Conservation (phyloP, 2,329 filamentous ascomycete species). For the Penicillium sp. region DNA sequence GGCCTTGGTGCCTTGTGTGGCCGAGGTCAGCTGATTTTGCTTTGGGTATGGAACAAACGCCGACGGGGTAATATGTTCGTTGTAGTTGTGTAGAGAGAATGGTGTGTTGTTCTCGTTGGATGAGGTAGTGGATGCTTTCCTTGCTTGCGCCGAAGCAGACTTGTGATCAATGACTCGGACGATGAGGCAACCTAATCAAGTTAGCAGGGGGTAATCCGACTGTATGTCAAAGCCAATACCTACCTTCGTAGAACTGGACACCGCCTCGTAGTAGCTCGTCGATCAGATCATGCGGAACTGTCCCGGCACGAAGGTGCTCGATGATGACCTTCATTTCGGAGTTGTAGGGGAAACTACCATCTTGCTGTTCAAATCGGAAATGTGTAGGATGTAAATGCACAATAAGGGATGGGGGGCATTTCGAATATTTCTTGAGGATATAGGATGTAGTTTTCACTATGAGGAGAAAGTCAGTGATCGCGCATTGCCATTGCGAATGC, state of each 20-base stretch:
- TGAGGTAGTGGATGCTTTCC: slow-evolving; percentile 46
- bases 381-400: slow-evolving; percentile 77
- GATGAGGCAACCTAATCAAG: slow-evolving; percentile 62
- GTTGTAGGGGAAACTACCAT: slow-evolving; percentile 83
- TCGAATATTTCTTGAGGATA: slow-evolving; percentile 71
- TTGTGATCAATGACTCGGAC: slow-evolving; percentile 89
- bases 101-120: slow-evolving; percentile 55
- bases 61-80: slow-evolving; percentile 80
- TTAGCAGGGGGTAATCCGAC: slow-evolving; percentile 2
- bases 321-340: slow-evolving; percentile 79
- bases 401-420: slow-evolving; percentile 68
- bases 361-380: slow-evolving; percentile 88
- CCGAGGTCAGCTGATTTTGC: slow-evolving; percentile 30
- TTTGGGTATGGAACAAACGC: slow-evolving; percentile 67
- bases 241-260: slow-evolving; percentile 81
- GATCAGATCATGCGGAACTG: slow-evolving; percentile 81
- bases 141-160: slow-evolving; percentile 52
- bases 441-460: slow-evolving; percentile 65
- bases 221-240: not conserved
- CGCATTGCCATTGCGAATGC: slow-evolving; percentile 4
- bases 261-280: slow-evolving; percentile 62
- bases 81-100: slow-evolving; percentile 88
- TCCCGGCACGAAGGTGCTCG: slow-evolving; percentile 65
- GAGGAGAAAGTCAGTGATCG: slow-evolving; percentile 10
- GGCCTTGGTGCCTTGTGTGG: slow-evolving; percentile 22